Base-by-base conservation (phyloP, 108 stramenopile genomes). In the Stephanodiscus minutulus region DNA sequence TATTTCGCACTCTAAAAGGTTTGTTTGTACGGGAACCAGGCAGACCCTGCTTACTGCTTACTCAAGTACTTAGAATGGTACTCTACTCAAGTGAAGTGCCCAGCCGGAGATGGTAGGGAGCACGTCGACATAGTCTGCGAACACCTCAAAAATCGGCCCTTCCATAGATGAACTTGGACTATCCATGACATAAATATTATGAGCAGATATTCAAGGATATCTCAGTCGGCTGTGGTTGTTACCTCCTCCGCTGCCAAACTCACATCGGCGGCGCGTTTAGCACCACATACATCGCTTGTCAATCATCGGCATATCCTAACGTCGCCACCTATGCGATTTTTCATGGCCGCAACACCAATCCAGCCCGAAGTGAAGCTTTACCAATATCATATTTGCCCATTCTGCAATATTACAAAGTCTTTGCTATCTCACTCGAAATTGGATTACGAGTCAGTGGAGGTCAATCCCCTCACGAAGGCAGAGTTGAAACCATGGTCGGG, bases 361-460 rank as follows among this genome's bases (percentile, higher is more conserved):
- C 61, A 62, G 24, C 85, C 82, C 9, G 20, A 65, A 7, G 64
- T 89, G 17, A 75, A 53, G 68, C 80, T 97, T 11, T 97, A 92
- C 56, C 92, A 96, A 69, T 98, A 98, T 63, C 82, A 80, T 35
- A 96, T 93, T 31, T 98, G 97, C 70, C 97, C 97, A 27, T 98
- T 94, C 68, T 96, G 94, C 72, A 90, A 96, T 82, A 90, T 87
- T 46, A 87, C 81, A 62, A 92, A 96, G 57, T 82, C 91, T 0
- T 63, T 90, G 21, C 56, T 98, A 68, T 66, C 79, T 7, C 93
- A 89, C 80, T 64, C 85, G 28, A 66, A 80, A 17, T 74, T 84
- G 21, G 68, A 85, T 31, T 89, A 88, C 55, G 53, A 79, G 7
- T 55, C 53, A 8, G 68, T 95, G 9, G 97, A 98, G 79, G 97